These are phyloP conservation scores for Boletus patriciae DNA, from an alignment of 768 basidiomycete species.

Conservation along the genomic window DNA sequence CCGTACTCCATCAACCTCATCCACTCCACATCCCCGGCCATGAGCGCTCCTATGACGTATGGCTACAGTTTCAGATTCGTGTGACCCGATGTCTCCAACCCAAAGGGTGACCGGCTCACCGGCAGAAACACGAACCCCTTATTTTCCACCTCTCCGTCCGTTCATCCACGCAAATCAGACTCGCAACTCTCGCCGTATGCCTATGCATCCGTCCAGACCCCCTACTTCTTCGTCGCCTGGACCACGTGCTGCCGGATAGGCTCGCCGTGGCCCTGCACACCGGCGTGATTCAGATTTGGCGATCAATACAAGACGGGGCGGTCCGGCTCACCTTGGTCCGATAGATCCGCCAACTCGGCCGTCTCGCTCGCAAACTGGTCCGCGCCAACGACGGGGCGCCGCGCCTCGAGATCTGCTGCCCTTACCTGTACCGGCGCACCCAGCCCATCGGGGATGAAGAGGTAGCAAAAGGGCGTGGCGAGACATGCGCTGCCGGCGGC, in stretches of 20 bases:
- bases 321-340: constrained; percentile 4
- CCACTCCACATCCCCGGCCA: constrained; percentile 11
- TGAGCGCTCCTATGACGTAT: no score
- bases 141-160: no score
- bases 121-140: no score
- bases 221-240: constrained; percentile 18
- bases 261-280: constrained; percentile 3
- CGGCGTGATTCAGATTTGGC: constrained; percentile 42
- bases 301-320: constrained; percentile 64
- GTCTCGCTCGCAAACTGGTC: constrained; percentile 36
- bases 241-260: neutral
- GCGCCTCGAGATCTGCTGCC: constrained; percentile 72
- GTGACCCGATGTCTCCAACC: no score
- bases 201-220: constrained; percentile 45
- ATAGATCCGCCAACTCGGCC: constrained; percentile 34
- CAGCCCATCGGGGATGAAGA: constrained; percentile 81
- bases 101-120: no score
- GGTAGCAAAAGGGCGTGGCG: constrained; percentile 82
- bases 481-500: constrained; percentile 93
- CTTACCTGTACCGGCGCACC: constrained; percentile 66
- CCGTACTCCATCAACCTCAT: constrained; percentile 5
- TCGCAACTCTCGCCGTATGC: constrained; percentile 67
- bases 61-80: no score
- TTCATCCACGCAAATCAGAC: constrained; percentile 70
- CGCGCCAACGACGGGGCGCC: constrained; percentile 30